phyloP scores from a whole-genome alignment of 164 flowering plant genomes.

The Chimonanthus salicifolius region DNA sequence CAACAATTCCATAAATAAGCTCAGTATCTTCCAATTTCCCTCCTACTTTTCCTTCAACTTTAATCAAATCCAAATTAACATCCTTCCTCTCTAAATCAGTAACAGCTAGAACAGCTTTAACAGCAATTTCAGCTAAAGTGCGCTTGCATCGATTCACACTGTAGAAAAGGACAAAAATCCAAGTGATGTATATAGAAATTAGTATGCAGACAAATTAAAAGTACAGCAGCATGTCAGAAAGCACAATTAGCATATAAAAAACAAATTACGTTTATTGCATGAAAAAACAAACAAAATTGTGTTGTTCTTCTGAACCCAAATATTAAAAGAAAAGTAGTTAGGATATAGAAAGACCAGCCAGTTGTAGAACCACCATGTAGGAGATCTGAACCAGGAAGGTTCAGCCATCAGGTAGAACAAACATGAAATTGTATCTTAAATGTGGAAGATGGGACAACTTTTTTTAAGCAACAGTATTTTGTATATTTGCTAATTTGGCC shows the following conservation, averaged over 20 bases:
- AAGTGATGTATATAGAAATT: background rate
- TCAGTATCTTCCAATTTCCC: constrained; percentile 97
- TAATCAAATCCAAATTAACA: constrained; percentile 83
- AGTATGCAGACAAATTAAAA: too few relatives aligned
- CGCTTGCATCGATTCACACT: constrained; percentile 98
- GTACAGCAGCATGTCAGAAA: background rate
- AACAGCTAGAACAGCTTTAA: constrained; percentile 94
- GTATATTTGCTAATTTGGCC: background rate
- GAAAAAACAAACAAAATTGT: too few relatives aligned
- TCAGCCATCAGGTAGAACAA: background rate
- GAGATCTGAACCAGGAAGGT: background rate
- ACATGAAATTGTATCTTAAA: too few relatives aligned
- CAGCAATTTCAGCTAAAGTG: constrained; percentile 92
- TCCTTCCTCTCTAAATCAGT: constrained; percentile 98
- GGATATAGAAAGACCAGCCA: background rate
- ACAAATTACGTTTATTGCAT: background rate
- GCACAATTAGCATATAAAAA: too few relatives aligned
- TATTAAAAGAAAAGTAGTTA: too few relatives aligned
- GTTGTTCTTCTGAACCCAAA: too few relatives aligned
- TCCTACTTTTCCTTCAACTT: constrained; percentile 97
- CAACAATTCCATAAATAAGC: constrained; percentile 79
- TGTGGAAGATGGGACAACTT: too few relatives aligned
- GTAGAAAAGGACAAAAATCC: constrained; percentile 17
- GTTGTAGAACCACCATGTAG: background rate
- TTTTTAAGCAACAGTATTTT: too few relatives aligned